A percentile compares a stretch with the other conserved stretches of the same genome.
These are phyloP conservation scores for Pseudogymnoascus pannorum DNA, from an alignment of 2,329 filamentous ascomycete genomes.

Conservation along the genomic window DNA sequence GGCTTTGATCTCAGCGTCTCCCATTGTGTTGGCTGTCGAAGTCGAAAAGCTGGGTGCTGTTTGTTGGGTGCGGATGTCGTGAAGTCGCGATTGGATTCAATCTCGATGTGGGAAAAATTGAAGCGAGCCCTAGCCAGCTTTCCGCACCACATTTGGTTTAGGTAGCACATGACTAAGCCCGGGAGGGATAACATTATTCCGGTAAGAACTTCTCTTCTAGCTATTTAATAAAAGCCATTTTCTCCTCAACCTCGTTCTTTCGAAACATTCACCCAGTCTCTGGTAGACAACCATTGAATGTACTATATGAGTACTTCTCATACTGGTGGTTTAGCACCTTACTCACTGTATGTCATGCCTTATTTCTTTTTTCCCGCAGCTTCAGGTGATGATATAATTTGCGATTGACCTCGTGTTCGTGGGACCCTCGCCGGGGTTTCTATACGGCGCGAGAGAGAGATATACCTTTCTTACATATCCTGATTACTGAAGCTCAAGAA, in stretches of 20 bases:
- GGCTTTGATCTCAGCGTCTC: slow-evolving; percentile 73
- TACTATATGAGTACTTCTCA: neutral
- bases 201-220: slow-evolving; percentile 3
- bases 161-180: neutral
- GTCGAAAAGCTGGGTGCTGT: slow-evolving; percentile 10
- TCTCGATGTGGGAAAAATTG: slow-evolving; percentile 11
- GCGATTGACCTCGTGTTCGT: slow-evolving; percentile 85
- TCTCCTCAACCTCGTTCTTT: neutral
- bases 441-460: slow-evolving; percentile 72
- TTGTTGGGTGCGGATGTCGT: slow-evolving; percentile 10
- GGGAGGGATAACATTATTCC: neutral
- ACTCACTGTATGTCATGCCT: slow-evolving; percentile 10
- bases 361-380: slow-evolving; percentile 17
- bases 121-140: slow-evolving; percentile 11
- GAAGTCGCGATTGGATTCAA: slow-evolving; percentile 9
- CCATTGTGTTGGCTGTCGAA: slow-evolving; percentile 59
- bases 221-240: slow-evolving; percentile 7
- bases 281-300: neutral
- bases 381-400: slow-evolving; percentile 93
- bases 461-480: slow-evolving; percentile 99
- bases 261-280: slow-evolving; percentile 4
- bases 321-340: neutral
- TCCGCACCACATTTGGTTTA: slow-evolving; percentile 8
- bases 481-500: slow-evolving; percentile 44
- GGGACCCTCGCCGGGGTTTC: slow-evolving; percentile 87